Evolutionary conservation across 495 filamentous ascomycete species (phyloP).

Genomic region (Podospora sp.): DNA sequence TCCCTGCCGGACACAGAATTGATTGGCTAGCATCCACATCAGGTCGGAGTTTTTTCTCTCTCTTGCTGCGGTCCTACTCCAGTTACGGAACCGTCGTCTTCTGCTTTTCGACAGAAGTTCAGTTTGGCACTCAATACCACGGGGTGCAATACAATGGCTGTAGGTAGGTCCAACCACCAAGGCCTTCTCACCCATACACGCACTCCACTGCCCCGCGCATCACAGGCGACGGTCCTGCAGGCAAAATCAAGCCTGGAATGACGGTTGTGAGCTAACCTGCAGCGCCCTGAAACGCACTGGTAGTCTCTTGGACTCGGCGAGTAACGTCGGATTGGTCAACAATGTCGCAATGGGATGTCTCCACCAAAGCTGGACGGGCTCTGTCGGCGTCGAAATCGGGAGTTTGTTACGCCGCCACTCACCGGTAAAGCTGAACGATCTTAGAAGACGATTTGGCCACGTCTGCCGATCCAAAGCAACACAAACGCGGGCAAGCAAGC

Average conservation of each 20-base stretch:
- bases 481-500: not conserved
- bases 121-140: no score
- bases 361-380: not conserved
- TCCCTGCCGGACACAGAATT: not conserved
- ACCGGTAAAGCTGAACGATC: not conserved
- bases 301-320: not conserved
- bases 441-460: not conserved
- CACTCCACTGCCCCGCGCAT: no score
- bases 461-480: not conserved
- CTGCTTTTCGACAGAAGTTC: no score
- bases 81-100: not conserved
- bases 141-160: no score
- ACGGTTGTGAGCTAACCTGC: not conserved
- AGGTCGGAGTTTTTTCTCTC: constrained; percentile 1
- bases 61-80: not conserved
- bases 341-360: not conserved
- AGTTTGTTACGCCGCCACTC: not conserved
- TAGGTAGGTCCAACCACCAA: no score
- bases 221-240: no score
- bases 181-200: no score
- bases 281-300: constrained; percentile 15
- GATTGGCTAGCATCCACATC: constrained; percentile 5
- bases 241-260: not conserved
- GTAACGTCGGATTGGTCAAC: constrained; percentile 2
- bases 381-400: not conserved